Base-by-base conservation (phyloP, 2,329 filamentous ascomycete species). In the Coniochaeta sp. region DNA sequence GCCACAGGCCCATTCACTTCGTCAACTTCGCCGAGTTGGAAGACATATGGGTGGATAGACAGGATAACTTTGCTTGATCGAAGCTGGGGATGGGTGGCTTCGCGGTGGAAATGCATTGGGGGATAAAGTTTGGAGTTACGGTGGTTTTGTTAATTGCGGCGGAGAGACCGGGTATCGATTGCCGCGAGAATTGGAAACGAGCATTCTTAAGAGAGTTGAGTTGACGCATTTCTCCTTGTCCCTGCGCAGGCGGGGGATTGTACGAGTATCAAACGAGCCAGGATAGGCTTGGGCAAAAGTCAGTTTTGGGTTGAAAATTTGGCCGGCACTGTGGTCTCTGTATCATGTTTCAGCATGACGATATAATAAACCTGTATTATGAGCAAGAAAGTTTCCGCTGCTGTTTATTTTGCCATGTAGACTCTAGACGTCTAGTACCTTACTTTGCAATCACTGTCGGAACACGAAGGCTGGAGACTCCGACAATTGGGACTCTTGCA, bases 21-120 rank as follows among this genome's bases (percentile, higher is more conserved):
- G 87, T 92, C 67, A 96, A 91, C 70, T 99, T 99, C 72, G 90
- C 91, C 1, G 92, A 99, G 75, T 71, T 99, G 66, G 94, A 99
- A 73, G 92, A 99, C 70, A 88, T 95, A 38, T 95, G 91, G 83
- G 91, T 96, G 46, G 94, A 99, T 69, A 79, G 91, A 62, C 83
- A 83, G 57, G 92, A 99, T 73, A 92, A 91, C 67, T 95, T 99
- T 74, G 92, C 90, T 61, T 97, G 80, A 77, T 58, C n/a, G 47
- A 22, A 28, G 27, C 4, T 16, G 45, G 18, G 7, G 28, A 48
- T 3, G 27, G n/a, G 26, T 12, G 20, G 22, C 4, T 42, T 24
- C n/a, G 38, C 20, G 7, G 26, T 22, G 12, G 18, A 42, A 9
- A 14, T 22, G 18, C 38, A 38, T 20, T 5, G 22, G 18, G 33